Evolutionary conservation across 2,329 filamentous ascomycete genomes (phyloP), one percentile per base, ranked within the genome.

Genomic region (Aspergillus uvarum): DNA sequence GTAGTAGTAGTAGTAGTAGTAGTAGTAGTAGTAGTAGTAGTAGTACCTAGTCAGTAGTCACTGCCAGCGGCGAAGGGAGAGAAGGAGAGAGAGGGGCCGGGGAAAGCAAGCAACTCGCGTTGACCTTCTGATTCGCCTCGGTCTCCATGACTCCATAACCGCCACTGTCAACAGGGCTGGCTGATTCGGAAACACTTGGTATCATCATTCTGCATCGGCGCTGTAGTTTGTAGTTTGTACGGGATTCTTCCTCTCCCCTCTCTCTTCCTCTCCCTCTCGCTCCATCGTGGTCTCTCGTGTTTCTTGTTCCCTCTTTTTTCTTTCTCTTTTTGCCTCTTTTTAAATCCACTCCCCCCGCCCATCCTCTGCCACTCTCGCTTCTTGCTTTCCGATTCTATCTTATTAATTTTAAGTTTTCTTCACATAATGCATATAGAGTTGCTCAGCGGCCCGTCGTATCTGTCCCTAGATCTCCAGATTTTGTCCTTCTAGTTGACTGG

Each of bases 131-230:
- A 57, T 57, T 57, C 47, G 55, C 48, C 32, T 57, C 47, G 19
- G 42, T 47, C 52, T 51, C 4, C 47, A 53, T 44, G 42, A 12
- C 42, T 31, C 54, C 56, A 49, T 48, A 50, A 19, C 60, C 58
- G 60, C 60, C 60, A 60, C 60, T 52, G 52, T 29, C 49, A 49
- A 51, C 55, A 57, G 55, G 55, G 55, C 55, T 57, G 55, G 55
- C 55, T 57, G 55, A 57, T 57, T 56, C 26, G 42, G 42, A 47
- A 48, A 55, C 53, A 19, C 53, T 31, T 55, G 26, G 26, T 29
- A 44, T 44, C 14, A 35, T 35, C 32, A 44, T 47, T 57, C 26
- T 51, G 44, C 47, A 44, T 50, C 47, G 21, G 32, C 48, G 50
- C 55, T 50, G 42, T 55, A 48, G 31, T 47, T 50, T 48, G 32